A percentile compares a stretch with the other conserved stretches of the same genome.
phyloP scores from a whole-genome alignment of 2,329 filamentous ascomycete genomes.

The Phaeosphaeriaceae sp. region DNA sequence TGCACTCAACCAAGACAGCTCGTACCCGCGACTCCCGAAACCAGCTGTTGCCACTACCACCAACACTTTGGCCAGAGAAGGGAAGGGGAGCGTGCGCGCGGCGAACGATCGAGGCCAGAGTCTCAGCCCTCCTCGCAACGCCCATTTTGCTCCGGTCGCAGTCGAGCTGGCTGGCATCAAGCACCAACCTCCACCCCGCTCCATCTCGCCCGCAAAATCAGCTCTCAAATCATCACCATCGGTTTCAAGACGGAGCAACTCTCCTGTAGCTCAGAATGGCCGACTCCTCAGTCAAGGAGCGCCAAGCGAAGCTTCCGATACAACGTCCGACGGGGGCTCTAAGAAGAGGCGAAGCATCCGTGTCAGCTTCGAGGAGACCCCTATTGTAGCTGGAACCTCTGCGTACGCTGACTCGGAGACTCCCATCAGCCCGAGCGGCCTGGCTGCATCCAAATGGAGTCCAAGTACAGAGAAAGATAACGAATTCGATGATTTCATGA shows the following conservation, averaged over 20 bases:
- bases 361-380: slow-evolving; percentile 82
- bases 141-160: slow-evolving; percentile 69
- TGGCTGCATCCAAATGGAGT: slow-evolving; percentile 55
- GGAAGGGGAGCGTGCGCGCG: slow-evolving; percentile 25
- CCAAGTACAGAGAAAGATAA: slow-evolving; percentile 57
- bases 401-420: slow-evolving; percentile 30
- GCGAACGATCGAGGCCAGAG: slow-evolving; percentile 41
- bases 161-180: slow-evolving; percentile 61
- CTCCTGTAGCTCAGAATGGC: slow-evolving; percentile 59
- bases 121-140: slow-evolving; percentile 69
- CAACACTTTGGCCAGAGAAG: slow-evolving; percentile 12
- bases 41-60: slow-evolving; percentile 12
- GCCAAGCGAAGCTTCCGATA: slow-evolving; percentile 64
- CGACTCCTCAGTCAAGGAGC: slow-evolving; percentile 54
- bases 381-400: slow-evolving; percentile 60
- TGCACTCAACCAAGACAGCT: slow-evolving; percentile 32
- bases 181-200: slow-evolving; percentile 74
- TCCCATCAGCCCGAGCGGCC: slow-evolving; percentile 26
- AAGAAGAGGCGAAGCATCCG: slow-evolving; percentile 64
- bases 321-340: slow-evolving; percentile 53
- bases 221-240: slow-evolving; percentile 72
- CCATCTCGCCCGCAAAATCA: slow-evolving; percentile 78
- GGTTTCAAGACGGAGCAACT: slow-evolving; percentile 53
- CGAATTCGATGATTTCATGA: slow-evolving; percentile 71
- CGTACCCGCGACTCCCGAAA: slow-evolving; percentile 31